phyloP scores from a whole-genome alignment of 345 rosid species.

The Linum tenue region DNA sequence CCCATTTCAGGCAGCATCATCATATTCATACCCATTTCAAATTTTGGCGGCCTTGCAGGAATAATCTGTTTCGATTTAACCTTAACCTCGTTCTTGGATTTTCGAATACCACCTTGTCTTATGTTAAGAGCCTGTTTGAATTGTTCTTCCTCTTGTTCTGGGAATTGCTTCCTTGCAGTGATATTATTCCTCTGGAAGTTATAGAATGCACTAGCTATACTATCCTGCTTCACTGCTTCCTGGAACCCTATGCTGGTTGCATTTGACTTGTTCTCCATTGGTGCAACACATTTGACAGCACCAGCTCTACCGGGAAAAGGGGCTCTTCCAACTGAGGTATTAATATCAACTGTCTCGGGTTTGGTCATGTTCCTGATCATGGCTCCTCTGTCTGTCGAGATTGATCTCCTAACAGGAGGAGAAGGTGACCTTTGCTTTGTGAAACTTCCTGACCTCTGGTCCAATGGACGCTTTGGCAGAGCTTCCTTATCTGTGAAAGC shows the following conservation, averaged over 20 bases:
- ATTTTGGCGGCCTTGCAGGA: slow-evolving; percentile 44
- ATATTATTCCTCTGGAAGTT: slow-evolving; percentile 39
- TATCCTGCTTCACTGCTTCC: slow-evolving; percentile 37
- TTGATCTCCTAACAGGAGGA: slow-evolving; percentile 64
- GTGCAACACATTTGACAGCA: slow-evolving; percentile 45
- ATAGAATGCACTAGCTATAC: slow-evolving; percentile 34
- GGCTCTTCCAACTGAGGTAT: slow-evolving; percentile 41
- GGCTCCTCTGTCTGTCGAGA: slow-evolving; percentile 79
- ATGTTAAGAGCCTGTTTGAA: slow-evolving; percentile 61
- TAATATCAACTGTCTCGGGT: slow-evolving; percentile 39
- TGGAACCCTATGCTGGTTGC: slow-evolving; percentile 13
- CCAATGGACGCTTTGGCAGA: slow-evolving; percentile 39
- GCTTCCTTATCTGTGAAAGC: slow-evolving; percentile 54
- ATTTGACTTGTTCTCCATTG: slow-evolving; percentile 32
- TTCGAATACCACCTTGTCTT: slow-evolving; percentile 72
- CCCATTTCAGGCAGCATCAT: slow-evolving; percentile 38
- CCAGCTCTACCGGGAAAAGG: slow-evolving; percentile 86
- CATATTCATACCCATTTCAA: slow-evolving; percentile 36
- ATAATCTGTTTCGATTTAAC: slow-evolving; percentile 57
- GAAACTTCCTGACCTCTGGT: slow-evolving; percentile 36
- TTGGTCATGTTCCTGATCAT: slow-evolving; percentile 43
- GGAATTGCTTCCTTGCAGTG: slow-evolving; percentile 38
- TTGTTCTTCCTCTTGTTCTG: slow-evolving; percentile 73
- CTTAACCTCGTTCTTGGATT: slow-evolving; percentile 52
- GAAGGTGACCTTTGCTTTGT: slow-evolving; percentile 58